Conservation (phyloP, 2,329 filamentous ascomycete species). For the Dryadomyces quercus-mongolicae region DNA sequence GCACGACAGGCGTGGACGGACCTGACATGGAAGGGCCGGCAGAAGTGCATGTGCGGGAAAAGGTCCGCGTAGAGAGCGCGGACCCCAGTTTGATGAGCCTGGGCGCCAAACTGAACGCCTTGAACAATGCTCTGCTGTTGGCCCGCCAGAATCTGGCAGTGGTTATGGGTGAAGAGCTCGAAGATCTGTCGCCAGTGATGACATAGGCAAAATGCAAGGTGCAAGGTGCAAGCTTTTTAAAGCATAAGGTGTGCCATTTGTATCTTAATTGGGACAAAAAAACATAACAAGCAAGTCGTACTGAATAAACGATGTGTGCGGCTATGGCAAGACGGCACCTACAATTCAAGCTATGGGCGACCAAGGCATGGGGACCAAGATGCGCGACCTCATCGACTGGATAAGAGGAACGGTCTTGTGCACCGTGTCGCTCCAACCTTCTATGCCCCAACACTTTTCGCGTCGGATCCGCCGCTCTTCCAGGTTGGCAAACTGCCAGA, state of each 20-base stretch:
- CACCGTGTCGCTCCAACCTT: conserved; percentile 94
- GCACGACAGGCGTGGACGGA: conserved; percentile 1
- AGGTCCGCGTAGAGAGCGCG: conserved; percentile 76
- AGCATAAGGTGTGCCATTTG: too few relatives aligned
- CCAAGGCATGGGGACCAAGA: conserved; percentile 93
- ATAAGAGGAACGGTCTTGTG: conserved; percentile 98
- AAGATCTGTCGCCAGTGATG: conserved; percentile 9
- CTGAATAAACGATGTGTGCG: neutral
- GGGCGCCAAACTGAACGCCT: conserved; percentile 68
- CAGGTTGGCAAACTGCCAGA: conserved; percentile 97
- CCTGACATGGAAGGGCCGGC: conserved; percentile 32
- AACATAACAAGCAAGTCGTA: neutral
- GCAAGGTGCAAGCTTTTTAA: too few relatives aligned
- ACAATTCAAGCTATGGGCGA: conserved; percentile 72
- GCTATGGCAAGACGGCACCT: neutral
- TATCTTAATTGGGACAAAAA: neutral
- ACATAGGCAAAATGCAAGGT: neutral
- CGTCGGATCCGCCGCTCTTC: conserved; percentile 83
- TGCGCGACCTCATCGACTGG: conserved; percentile 88
- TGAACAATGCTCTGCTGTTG: conserved; percentile 60
- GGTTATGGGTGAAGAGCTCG: conserved; percentile 55
- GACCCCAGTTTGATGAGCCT: conserved; percentile 78
- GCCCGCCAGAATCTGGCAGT: conserved; percentile 61
- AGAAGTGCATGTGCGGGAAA: conserved; percentile 79
- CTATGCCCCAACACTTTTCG: conserved; percentile 89